Evolutionary conservation across 371 early-diverging fungal species (phyloP).

Genomic region (Mucor piriformis): DNA sequence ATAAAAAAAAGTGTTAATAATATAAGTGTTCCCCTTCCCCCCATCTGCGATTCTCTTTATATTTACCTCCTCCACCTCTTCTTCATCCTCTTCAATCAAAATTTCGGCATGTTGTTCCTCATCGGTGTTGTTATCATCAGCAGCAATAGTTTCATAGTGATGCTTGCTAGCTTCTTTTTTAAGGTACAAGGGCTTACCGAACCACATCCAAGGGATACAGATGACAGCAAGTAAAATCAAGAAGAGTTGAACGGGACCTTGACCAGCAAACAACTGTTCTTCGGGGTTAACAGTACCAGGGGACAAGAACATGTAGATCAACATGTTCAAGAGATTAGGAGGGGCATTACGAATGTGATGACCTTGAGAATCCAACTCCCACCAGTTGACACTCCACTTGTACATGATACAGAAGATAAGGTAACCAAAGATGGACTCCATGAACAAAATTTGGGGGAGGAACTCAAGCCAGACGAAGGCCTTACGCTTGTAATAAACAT

Average conservation of each 20-base stretch:
- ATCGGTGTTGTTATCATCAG: constrained; percentile 42
- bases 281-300: constrained; percentile 86
- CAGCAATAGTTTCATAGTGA: constrained; percentile 63
- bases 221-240: constrained; percentile 86
- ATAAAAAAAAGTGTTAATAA: constrained; percentile 22
- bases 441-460: constrained; percentile 95
- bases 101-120: constrained; percentile 24
- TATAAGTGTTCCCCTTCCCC: too few relatives aligned
- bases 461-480: constrained; percentile 86
- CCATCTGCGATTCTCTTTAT: not conserved
- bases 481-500: constrained; percentile 82
- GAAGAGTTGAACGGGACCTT: constrained; percentile 83
- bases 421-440: constrained; percentile 96
- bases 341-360: constrained; percentile 73
- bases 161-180: constrained; percentile 83
- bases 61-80: constrained; percentile 45
- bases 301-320: constrained; percentile 98
- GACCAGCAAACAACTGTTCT: constrained; percentile 85
- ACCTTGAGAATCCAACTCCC: constrained; percentile 68
- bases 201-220: constrained; percentile 99
- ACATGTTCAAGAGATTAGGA: constrained; percentile 95
- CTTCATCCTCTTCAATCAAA: constrained; percentile 51
- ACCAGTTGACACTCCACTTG: constrained; percentile 98
- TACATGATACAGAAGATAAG: constrained; percentile 90
- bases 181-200: constrained; percentile 92